Base-by-base conservation (phyloP, 768 basidiomycete genomes). In the Tricholoma terreum region DNA sequence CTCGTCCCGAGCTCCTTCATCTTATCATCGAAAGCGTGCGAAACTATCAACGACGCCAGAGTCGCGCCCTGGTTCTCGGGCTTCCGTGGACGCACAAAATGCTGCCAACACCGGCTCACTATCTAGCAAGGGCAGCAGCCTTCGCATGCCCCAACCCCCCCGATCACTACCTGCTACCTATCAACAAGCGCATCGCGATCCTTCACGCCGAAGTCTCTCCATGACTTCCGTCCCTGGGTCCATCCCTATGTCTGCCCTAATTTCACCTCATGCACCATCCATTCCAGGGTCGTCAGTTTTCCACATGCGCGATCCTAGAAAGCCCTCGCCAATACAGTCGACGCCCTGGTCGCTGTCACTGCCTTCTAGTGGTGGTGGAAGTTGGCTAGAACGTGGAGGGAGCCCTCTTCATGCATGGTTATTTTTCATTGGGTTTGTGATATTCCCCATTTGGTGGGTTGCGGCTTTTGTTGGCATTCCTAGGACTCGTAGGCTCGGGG, bases 301-400 rank as follows among this genome's bases (percentile, higher is more conserved):
- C 63, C 88, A 91, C 65, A 92, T 92, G 90, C 84, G 87, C 33
- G 90, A 92, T 69, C 90, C 89, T 0, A 80, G 84, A 17, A 86
- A 77, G 61, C 87, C 88, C 4, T 78, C 81, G 0, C 83, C 79
- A 43, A 70, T 81, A 3, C 78, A 80, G 55, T 72, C 75, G 52
- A 90, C 89, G 1, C 76, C 81, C 6, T 91, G 87, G 90, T 65
- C 77, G 14, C 75, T 88, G 53, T 77, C 77, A 8, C 77, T 84
- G 52, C 77, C 77, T 17, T 66, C 67, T 22, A 67, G 71, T 8
- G 63, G 60, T 0, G 73, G 63, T n/a, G 69, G 64, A 33, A 71
- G 72, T 8, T 79, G 70, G 79, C 77, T 70, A 6, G 75, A 75
- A 56, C 72, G 80, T 45, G 79, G 79, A n/a, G 80, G 78, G 31